Evolutionary conservation across 495 filamentous ascomycete genomes (phyloP).

Genomic region (Aspergillus carlsbadensis): DNA sequence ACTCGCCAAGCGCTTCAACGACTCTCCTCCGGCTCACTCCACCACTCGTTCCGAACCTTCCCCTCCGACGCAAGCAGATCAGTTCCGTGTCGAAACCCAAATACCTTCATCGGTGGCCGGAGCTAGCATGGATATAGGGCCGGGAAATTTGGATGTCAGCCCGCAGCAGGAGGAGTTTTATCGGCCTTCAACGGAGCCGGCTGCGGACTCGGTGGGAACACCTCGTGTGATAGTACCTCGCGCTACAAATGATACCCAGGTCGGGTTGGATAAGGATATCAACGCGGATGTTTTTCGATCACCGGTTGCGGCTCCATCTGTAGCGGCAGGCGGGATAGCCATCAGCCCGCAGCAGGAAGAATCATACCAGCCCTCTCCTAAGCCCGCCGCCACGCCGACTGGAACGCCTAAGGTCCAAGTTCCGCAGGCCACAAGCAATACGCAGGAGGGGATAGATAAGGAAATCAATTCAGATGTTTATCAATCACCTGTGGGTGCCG

Average conservation of each 20-base stretch:
- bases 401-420: constrained; percentile 60
- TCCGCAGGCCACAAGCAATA: constrained; percentile 51
- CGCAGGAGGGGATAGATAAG: constrained; percentile 37
- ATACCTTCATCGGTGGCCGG: constrained; percentile 49
- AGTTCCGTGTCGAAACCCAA: constrained; percentile 52
- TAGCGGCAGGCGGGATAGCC: too few species aligned
- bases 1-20: constrained; percentile 56
- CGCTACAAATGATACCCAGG: constrained; percentile 45
- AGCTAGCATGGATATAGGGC: constrained; percentile 22
- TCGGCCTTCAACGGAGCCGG: constrained; percentile 42
- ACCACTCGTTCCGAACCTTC: constrained; percentile 25
- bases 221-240: constrained; percentile 62
- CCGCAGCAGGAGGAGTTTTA: constrained; percentile 61
- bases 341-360: constrained; percentile 61
- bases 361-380: constrained; percentile 53
- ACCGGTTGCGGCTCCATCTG: too few species aligned
- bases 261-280: constrained; percentile 36
- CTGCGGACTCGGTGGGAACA: constrained; percentile 51
- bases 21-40: constrained; percentile 21
- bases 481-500: constrained; percentile 35
- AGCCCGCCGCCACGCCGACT: constrained; percentile 47
- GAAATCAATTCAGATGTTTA: constrained; percentile 60
- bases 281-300: constrained; percentile 60
- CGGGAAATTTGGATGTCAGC: constrained; percentile 34
- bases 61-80: constrained; percentile 44